These are phyloP conservation scores for Ceratobasidium papillatum DNA, from an alignment of 1,284 basidiomycete species.

Conservation along the genomic window DNA sequence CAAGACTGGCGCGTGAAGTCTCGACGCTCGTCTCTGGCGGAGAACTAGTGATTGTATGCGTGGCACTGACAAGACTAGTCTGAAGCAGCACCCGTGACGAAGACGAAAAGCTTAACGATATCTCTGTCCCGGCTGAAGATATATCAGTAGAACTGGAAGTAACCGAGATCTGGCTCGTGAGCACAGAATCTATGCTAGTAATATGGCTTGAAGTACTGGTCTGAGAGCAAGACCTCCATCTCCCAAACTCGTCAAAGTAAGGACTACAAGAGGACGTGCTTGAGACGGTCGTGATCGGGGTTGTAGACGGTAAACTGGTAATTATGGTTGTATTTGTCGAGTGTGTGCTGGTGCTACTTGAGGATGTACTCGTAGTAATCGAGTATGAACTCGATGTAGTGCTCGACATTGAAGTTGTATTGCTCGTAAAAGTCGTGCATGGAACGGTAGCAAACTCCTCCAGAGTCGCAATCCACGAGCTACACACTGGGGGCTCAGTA, in stretches of 20 bases:
- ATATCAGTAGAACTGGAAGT: not conserved
- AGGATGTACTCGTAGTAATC: not conserved
- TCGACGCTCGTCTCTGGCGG: not conserved
- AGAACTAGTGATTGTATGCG: slow-evolving; percentile 14
- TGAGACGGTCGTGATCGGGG: not conserved
- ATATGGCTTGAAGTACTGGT: not conserved
- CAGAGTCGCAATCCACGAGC: not conserved
- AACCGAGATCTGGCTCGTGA: not conserved
- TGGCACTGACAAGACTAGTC: not conserved
- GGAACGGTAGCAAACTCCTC: not conserved
- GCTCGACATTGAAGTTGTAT: not conserved
- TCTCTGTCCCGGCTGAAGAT: not conserved
- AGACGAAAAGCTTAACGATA: not conserved
- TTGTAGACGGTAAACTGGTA: not conserved
- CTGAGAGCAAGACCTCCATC: not conserved
- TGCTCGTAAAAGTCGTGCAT: slow-evolving; percentile 4
- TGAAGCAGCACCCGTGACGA: not conserved
- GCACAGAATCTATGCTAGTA: not conserved
- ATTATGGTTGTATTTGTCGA: not conserved
- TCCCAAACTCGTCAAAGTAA: not conserved
- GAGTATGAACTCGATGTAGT: not conserved
- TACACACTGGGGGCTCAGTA: not conserved
- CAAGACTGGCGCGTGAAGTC: not conserved
- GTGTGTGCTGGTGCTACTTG: not conserved
- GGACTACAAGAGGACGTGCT: not conserved